Base-by-base conservation (phyloP, 129 eudicot species). In the Pulicaria dysenterica region DNA sequence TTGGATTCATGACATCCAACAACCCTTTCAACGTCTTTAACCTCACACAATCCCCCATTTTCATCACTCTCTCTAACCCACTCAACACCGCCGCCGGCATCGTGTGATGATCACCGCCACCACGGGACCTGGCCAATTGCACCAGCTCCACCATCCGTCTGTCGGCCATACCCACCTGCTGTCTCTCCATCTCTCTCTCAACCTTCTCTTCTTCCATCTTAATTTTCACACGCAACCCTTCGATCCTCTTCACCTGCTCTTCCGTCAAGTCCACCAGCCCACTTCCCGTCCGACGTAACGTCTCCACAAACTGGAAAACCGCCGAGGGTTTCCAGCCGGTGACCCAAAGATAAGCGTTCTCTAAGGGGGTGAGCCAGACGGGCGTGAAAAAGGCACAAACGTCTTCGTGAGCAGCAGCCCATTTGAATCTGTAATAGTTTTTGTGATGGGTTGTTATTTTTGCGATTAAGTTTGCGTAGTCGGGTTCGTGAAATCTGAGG, bases 271-370 rank as follows among this genome's bases (percentile, higher is more conserved):
- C 83, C 37, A 15, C 41, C 42, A 82, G 46, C 45, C 84, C 77
- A 7, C 66, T 2, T 31, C 64, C 73, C 7, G 81, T 79, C 58
- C 10, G 58, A 15, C 79, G 64, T 0, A 86, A 48, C 4, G 83
- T 66, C 7, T 88, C 86, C 1, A 89, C 63, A 0, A 92, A 81
- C 15, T 80, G 78, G 59, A 93, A 87, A 1, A 81, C 79, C 11
- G 62, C 67, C 0, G 92, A 87, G 1, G 98, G 98, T 70, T 93
- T 93, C 98, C 98, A 93, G 0, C 96, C 98, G 1, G 98, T 93
- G 67, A 85, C 77, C 98, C 98, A 92, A 0, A 69, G 81, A 15
- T 71, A 77, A 0, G 89, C 85, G 38, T 41, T 79, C 73, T 91
- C 96, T 0, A 86, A 44, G 0, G 90, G 96, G 70, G 76, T 86